Base-by-base conservation (phyloP, 768 basidiomycete genomes). In the Termitomyces sp. region DNA sequence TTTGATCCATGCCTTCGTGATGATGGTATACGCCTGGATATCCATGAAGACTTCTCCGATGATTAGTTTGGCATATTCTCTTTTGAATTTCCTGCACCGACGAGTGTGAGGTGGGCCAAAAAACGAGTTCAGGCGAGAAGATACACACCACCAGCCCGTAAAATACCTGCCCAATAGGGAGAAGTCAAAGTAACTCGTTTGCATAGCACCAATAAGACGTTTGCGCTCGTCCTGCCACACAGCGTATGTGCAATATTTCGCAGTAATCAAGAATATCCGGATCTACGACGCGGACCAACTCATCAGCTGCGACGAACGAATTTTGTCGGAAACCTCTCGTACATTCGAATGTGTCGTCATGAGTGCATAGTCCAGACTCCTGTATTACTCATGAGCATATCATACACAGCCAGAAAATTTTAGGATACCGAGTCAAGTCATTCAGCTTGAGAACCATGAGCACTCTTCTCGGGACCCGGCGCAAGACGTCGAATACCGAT, bases 251-350 rank as follows among this genome's bases (percentile, higher is more conserved):
- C 95, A 97, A 72, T 91, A 96, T 66, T 90, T 88, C 7, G 94
- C 94, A 16, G 90, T 89, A 57, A 98, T 88, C 33, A 98, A 68
- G 70, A 98, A 98, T 67, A 98, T 85, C 20, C 96, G 88, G 57
- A 86, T 78, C 80, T 92, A 68, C 16, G 68, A 66, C 63, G 33
- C 18, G 34, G 26, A n/a, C 10, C 51, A 29, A 36, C 37, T 3
- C 26, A 41, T 36, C 16, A 54, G n/a, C 16, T 6, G 51, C 34
- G 18, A 10, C 3, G 22, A 37, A 29, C 4, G 3, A 31, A 22
- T 3, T 18, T 6, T 20, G 8, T 1, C 5, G 33, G 13, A 62
- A 41, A 16, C 24, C 34, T 37, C 50, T 64, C 77, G 50, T 64
- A 86, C 88, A 68, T 83, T 85, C 5, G 90, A 87, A 71, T 93